These are phyloP conservation scores for Leccinum pachyderme DNA, from an alignment of 1,284 basidiomycete genomes.

Conservation along the genomic window DNA sequence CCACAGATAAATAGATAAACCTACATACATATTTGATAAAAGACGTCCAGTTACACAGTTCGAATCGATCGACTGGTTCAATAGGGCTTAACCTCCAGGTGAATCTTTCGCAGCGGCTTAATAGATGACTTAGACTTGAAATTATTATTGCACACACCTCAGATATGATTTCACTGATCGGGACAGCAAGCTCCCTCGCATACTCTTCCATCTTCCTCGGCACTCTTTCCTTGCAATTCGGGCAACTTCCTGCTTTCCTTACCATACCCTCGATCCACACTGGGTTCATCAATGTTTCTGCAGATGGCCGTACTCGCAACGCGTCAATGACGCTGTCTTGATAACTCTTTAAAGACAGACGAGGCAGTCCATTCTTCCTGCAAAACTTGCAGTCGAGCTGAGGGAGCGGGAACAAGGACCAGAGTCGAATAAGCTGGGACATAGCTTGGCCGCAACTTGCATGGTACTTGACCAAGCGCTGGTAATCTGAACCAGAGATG, in stretches of 20 bases:
- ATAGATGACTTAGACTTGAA: not conserved
- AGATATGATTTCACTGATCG: constrained; percentile 28
- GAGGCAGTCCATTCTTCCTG: constrained; percentile 34
- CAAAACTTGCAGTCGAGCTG: constrained; percentile 34
- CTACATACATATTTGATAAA: constrained; percentile 4
- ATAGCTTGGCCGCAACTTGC: constrained; percentile 42
- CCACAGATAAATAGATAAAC: constrained; percentile 1
- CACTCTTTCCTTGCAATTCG: constrained; percentile 28
- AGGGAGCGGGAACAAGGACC: constrained; percentile 31
- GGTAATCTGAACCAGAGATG: constrained; percentile 46
- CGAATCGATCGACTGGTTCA: constrained; percentile 17
- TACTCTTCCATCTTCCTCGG: constrained; percentile 32
- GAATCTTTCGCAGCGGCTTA: constrained; percentile 20
- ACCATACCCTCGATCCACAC: constrained; percentile 34
- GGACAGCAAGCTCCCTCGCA: constrained; percentile 26
- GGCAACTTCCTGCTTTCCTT: constrained; percentile 31
- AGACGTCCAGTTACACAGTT: constrained; percentile 8
- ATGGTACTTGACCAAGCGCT: constrained; percentile 46
- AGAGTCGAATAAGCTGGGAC: constrained; percentile 32
- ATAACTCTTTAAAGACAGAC: constrained; percentile 30
- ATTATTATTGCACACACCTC: constrained; percentile 23
- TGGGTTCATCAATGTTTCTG: constrained; percentile 28
- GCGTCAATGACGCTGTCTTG: constrained; percentile 35
- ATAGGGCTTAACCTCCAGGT: constrained; percentile 31
- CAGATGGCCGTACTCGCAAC: constrained; percentile 31